Evolutionary conservation across 257 asterid genomes (phyloP).

Genomic region (Solanum arcanum): DNA sequence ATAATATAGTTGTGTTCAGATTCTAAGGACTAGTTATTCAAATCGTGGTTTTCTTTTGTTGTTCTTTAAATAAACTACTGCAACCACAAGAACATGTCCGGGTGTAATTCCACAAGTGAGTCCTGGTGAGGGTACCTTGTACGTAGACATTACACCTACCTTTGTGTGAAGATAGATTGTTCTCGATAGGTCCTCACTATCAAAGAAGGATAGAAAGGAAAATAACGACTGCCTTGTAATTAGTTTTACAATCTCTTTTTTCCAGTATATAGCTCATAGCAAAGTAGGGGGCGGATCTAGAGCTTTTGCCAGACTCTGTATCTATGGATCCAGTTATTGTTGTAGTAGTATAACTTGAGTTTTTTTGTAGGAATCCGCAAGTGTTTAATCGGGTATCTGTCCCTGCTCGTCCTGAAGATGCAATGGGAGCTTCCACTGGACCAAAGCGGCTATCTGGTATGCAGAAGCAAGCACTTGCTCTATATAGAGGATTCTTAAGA

Average conservation of each 20-base stretch:
- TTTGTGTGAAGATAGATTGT: neutral
- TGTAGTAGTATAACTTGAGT: neutral
- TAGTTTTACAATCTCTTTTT: neutral
- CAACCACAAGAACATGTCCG: neutral
- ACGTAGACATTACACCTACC: neutral
- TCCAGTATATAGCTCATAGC: neutral
- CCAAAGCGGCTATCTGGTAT: constrained; percentile 76
- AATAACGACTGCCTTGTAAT: neutral
- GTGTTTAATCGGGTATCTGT: neutral
- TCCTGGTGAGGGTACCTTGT: neutral
- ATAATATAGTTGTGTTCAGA: neutral
- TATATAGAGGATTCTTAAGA: constrained; percentile 72
- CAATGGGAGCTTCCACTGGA: constrained; percentile 49
- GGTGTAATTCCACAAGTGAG: neutral
- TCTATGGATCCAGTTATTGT: neutral
- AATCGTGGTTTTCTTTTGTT: neutral
- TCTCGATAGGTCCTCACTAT: neutral
- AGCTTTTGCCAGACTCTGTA: neutral
- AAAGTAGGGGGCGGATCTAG: too few relatives aligned
- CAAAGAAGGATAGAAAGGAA: neutral
- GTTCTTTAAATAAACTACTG: neutral
- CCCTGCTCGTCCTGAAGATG: neutral
- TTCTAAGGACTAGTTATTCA: neutral
- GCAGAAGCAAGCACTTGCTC: constrained; percentile 84
- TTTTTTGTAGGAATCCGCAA: neutral